A percentile compares a stretch with the other conserved stretches of the same genome.
Conservation (phyloP, 495 filamentous ascomycete genomes). For the Bryoglossum gracile region DNA sequence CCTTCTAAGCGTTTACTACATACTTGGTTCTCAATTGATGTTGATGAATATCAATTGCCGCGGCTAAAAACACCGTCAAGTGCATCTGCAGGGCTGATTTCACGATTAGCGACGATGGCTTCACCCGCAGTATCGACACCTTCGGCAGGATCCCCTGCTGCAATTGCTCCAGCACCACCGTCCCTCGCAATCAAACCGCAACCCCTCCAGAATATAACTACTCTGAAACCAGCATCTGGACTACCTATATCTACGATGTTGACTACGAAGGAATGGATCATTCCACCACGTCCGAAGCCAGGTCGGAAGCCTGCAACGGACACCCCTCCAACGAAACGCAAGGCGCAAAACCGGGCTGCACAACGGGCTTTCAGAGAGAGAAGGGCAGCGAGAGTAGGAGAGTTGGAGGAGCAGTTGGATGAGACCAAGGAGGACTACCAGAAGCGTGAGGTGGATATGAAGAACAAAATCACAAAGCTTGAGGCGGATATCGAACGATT, state of each 20-base stretch:
- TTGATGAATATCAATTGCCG: neutral
- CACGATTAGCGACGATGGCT: slow-evolving; percentile 15
- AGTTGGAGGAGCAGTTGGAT: slow-evolving; percentile 78
- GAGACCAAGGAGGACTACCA: slow-evolving; percentile 46
- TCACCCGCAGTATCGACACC: slow-evolving; percentile 25
- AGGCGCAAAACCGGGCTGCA: slow-evolving; percentile 88
- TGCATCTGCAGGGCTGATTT: neutral
- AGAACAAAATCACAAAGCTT: slow-evolving; percentile 33
- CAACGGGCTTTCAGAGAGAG: slow-evolving; percentile 88
- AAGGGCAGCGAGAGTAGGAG: slow-evolving; percentile 73
- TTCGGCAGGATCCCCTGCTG: slow-evolving; percentile 23
- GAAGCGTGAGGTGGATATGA: slow-evolving; percentile 37
- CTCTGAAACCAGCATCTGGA: slow-evolving; percentile 12
- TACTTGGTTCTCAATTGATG: too few species aligned
- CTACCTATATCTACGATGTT: slow-evolving; percentile 28
- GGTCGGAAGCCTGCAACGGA: slow-evolving; percentile 89
- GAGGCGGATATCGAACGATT: slow-evolving; percentile 40
- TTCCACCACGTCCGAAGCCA: slow-evolving; percentile 85
- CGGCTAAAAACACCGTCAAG: neutral
- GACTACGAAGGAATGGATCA: slow-evolving; percentile 80
- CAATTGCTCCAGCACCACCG: slow-evolving; percentile 21
- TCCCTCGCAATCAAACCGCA: slow-evolving; percentile 22
- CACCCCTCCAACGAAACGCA: slow-evolving; percentile 83
- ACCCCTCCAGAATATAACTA: slow-evolving; percentile 12
- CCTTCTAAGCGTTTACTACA: too few species aligned